Percentiles rank a stretch among this genome's conserved stretches.
Conservation (phyloP, 1,284 basidiomycete species). For the Violaceomyces palustris region DNA sequence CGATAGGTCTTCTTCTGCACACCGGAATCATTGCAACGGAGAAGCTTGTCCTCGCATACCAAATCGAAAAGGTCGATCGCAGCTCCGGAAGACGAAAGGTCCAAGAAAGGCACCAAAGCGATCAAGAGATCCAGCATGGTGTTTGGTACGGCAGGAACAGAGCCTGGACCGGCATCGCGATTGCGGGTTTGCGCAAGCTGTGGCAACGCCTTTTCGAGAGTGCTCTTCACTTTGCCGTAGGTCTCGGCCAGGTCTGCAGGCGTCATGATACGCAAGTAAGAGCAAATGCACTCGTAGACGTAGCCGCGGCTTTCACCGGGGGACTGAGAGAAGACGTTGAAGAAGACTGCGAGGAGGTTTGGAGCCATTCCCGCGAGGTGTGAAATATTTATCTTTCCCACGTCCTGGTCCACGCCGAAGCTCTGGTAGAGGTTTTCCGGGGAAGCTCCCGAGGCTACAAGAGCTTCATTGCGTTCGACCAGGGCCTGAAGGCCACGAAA, state of each 20-base stretch:
- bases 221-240: conserved; percentile 70
- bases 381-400: conserved; percentile 66
- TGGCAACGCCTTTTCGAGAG: conserved; percentile 70
- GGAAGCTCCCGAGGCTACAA: conserved; percentile 56
- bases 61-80: conserved; percentile 57
- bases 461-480: conserved; percentile 67
- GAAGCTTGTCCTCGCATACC: conserved; percentile 55
- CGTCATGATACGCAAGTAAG: conserved; percentile 75
- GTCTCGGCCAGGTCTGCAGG: conserved; percentile 65
- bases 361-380: conserved; percentile 75
- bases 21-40: conserved; percentile 65
- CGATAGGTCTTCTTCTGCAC: conserved; percentile 96
- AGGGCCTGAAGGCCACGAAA: conserved; percentile 74
- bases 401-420: conserved; percentile 60
- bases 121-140: conserved; percentile 86
- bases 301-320: conserved; percentile 70
- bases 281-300: conserved; percentile 81
- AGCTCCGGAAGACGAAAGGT: conserved; percentile 16
- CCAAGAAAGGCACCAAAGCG: conserved; percentile 66
- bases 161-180: conserved; percentile 3
- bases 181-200: too few relatives aligned
- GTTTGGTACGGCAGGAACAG: conserved; percentile 58
- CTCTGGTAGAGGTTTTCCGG: conserved; percentile 56
- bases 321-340: conserved; percentile 90
- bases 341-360: conserved; percentile 88